Evolutionary conservation across 352 stramenopile species (phyloP), one percentile per base, ranked within the genome.

Genomic region (Globisporangium splendens): DNA sequence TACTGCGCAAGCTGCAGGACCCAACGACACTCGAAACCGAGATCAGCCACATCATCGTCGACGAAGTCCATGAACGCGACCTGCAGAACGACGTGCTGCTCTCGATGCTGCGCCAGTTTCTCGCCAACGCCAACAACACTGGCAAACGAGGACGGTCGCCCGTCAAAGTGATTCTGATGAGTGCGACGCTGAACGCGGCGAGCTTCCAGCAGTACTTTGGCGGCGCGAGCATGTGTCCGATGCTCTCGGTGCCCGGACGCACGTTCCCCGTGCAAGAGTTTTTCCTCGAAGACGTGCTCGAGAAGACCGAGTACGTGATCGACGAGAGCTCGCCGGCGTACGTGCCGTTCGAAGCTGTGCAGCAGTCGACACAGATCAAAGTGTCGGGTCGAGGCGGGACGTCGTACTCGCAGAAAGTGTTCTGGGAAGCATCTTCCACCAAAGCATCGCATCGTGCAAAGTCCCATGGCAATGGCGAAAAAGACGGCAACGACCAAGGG

Each of bases 51-150:
- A 87, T 99, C 52, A 94, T 99, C 50, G 88, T 99, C 15, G 98
- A 99, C 69, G 96, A 99, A 70, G 95, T 99, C 28, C 96, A 99
- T 66, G 98, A 99, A 72, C 82, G 97, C 17, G 88, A 97, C 62
- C 70, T 97, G 15, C 91, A 97, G 59, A 97, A 80, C 14, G 91
- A 98, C 49, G 91, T 98, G 42, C 62, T 98, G 20, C 61, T 98
- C 7, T 90, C 91, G 24, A 91, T 98, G 63, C 67, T 99, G 44
- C 87, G 93, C 31, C 69, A 93, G 55, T 78, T 90, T 39, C 64
- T 98, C 1, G 59, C 71, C 18, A 67, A 82, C 18, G 62, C 73
- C 14, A 85, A 85, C 38, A 54, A 67, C 12, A 59, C 53, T 41
- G 72, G 66, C 51, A 70, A 67, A 35, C 28, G 28, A 8, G 10